A percentile compares a stretch with the other conserved stretches of the same genome.
Conservation (phyloP, 805 yeast species). For the Brettanomyces custersianus region DNA sequence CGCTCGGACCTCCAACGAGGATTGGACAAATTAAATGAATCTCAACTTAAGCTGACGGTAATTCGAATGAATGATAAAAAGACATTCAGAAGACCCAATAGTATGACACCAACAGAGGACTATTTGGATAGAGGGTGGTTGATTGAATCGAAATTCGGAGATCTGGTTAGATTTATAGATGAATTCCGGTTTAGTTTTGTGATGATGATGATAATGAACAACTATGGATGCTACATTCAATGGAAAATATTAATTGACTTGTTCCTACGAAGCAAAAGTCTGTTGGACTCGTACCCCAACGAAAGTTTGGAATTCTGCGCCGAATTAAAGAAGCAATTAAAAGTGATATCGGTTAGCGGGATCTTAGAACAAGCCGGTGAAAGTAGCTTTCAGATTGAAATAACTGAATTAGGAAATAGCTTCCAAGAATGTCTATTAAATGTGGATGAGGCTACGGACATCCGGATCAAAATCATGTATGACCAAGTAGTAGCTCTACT, state of each 20-base stretch:
- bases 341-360: neutral
- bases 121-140: constrained; percentile 58
- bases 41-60: constrained; percentile 3
- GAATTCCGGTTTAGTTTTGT: constrained; percentile 49
- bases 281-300: constrained; percentile 18
- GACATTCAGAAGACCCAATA: constrained; percentile 4
- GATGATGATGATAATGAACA: constrained; percentile 44
- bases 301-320: constrained; percentile 23
- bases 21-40: constrained; percentile 12
- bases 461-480: constrained; percentile 8
- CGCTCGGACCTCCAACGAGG: neutral
- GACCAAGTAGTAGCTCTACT: constrained; percentile 8
- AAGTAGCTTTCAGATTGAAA: constrained; percentile 5
- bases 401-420: constrained; percentile 4
- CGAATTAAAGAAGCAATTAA: neutral
- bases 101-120: constrained; percentile 34
- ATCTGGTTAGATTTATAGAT: constrained; percentile 17
- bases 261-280: constrained; percentile 26
- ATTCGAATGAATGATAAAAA: constrained; percentile 5
- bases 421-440: constrained; percentile 9
- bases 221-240: constrained; percentile 53
- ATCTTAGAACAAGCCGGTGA: constrained; percentile 6
- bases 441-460: constrained; percentile 6
- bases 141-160: constrained; percentile 21
- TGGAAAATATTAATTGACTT: constrained; percentile 49